These are phyloP conservation scores for Chalciporus sphaerocephalus DNA, from an alignment of 768 basidiomycete genomes.

Conservation along the genomic window DNA sequence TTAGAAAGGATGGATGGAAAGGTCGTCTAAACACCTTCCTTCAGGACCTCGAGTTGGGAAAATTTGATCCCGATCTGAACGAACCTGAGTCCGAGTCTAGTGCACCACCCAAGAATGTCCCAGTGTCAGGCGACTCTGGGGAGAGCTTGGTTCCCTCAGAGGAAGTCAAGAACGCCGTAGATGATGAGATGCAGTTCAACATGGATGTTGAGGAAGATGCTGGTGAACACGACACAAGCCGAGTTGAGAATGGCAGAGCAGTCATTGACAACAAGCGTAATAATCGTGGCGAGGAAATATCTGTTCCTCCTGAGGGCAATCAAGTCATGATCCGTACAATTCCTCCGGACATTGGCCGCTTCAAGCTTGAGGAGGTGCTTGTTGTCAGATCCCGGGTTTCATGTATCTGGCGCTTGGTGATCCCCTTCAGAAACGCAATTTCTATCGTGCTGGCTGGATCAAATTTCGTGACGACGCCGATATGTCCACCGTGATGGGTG, in stretches of 20 bases:
- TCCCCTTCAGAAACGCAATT: constrained; percentile 88
- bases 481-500: constrained; percentile 65
- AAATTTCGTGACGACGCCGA: constrained; percentile 82
- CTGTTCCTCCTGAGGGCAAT: constrained; percentile 71
- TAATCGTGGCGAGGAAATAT: constrained; percentile 67
- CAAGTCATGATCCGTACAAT: constrained; percentile 95
- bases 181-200: constrained; percentile 75
- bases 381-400: constrained; percentile 73
- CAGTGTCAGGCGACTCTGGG: constrained; percentile 33
- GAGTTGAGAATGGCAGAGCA: constrained; percentile 58
- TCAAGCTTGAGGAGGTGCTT: constrained; percentile 88
- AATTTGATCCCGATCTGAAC: constrained; percentile 74
- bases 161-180: constrained; percentile 50
- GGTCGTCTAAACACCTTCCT: constrained; percentile 69
- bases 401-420: constrained; percentile 88
- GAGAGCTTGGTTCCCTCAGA: constrained; percentile 38
- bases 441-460: constrained; percentile 93
- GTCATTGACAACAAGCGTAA: constrained; percentile 41
- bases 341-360: constrained; percentile 85
- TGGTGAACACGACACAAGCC: constrained; percentile 53
- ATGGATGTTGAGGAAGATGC: constrained; percentile 69
- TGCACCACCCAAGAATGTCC: constrained; percentile 52
- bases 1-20: constrained; percentile 83
- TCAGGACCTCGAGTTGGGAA: constrained; percentile 76
- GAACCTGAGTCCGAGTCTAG: constrained; percentile 53